A percentile compares a stretch with the other conserved stretches of the same genome.
These are phyloP conservation scores for Fusarium burgessii DNA, from an alignment of 2,329 filamentous ascomycete species.

Conservation along the genomic window DNA sequence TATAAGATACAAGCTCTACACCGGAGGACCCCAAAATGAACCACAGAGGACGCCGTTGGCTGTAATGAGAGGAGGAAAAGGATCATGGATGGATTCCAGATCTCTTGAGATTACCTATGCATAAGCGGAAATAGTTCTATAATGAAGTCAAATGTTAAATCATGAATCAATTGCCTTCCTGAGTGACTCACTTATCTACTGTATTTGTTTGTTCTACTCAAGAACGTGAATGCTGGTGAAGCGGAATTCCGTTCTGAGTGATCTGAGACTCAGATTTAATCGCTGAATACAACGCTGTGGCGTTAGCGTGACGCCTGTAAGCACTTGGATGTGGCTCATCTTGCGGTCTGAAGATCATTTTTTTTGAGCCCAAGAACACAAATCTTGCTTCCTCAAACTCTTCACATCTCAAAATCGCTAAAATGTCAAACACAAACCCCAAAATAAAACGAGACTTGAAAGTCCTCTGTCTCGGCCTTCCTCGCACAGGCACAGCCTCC, in stretches of 20 bases:
- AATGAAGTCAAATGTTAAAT: conserved; percentile 29
- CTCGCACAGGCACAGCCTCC: conserved; percentile 51
- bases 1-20: conserved; percentile 21
- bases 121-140: conserved; percentile 35
- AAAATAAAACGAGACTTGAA: conserved; percentile 43
- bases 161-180: background rate
- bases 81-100: conserved; percentile 26
- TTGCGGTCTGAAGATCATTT: background rate
- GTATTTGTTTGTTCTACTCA: background rate
- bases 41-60: conserved; percentile 31
- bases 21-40: conserved; percentile 26
- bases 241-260: fast-evolving
- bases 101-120: conserved; percentile 22
- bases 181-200: fast-evolving
- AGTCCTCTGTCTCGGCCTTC: conserved; percentile 49
- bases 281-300: background rate
- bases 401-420: background rate
- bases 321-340: background rate
- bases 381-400: background rate
- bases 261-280: background rate
- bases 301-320: background rate
- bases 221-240: fast-evolving
- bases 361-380: fast-evolving
- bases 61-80: conserved; percentile 19
- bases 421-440: background rate